Evolutionary conservation across 495 filamentous ascomycete genomes (phyloP), one percentile per base, ranked within the genome.

Genomic region (Neurospora sp.): DNA sequence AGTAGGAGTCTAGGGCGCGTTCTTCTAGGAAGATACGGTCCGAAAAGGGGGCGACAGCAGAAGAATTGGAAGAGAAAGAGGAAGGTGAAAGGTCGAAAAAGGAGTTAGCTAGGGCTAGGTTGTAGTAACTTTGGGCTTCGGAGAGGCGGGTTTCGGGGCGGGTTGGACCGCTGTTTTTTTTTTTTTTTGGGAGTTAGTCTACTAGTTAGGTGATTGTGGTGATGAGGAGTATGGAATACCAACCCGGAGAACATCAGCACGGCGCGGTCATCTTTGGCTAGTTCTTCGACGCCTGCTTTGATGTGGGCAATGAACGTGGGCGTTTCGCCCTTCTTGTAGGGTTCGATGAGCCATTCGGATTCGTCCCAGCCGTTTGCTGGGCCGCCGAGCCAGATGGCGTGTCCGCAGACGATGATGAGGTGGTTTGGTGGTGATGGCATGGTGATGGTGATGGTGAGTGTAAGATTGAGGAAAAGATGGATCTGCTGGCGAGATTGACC

Each of bases 341-440:
- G 77, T 48, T 91, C 89, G 9, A 94, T 89, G 23, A 86, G 89
- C 92, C 92, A 94, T 80, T 94, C 91, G 18, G 81, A 73, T 76
- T 92, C 91, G 62, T 86, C 82, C 23, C 78, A 72, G 12, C 90
- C 92, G 6, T 85, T 81, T 3, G 81, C 82, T n/a, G 85, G 83
- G 0, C 91, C 92, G 59, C 90, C 89, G 20, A 86, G 80, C 85
- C 92, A 96, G 40, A 96, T 93, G 0, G 89, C 92, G 79, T 96
- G 93, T 76, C 93, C 93, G 81, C 92, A 94, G 69, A 95, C 91
- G 62, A 95, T 81, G 5, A 96, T 88, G 0, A 95, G 85, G 76
- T 92, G 81, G 48, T 76, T 76, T 39, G 83, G 80, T 5, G 73
- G 42, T 66, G 3, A 69, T 31, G 27, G 7, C 23, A 27, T 35